A percentile compares a stretch with the other conserved stretches of the same genome.
These are phyloP conservation scores for Iris pallida DNA, from an alignment of 116 monocot genomes.

Conservation along the genomic window DNA sequence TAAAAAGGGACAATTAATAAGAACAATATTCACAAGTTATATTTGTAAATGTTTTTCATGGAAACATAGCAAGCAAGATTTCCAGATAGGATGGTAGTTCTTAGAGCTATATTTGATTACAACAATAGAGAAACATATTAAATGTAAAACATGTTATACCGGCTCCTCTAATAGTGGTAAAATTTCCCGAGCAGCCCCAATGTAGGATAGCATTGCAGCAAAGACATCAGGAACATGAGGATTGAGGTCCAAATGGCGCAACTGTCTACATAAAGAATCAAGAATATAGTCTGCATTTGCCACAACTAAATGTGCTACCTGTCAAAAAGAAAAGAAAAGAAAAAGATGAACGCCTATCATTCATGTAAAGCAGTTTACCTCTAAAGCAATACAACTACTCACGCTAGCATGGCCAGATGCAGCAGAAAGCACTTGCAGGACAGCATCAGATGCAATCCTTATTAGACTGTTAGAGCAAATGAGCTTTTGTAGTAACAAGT, in stretches of 20 bases:
- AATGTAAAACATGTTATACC: slow-evolving; percentile 36
- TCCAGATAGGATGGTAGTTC: no score
- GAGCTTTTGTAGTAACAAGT: slow-evolving; percentile 76
- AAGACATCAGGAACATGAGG: slow-evolving; percentile 77
- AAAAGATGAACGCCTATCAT: not conserved
- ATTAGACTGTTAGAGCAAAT: slow-evolving; percentile 76
- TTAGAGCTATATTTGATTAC: not conserved
- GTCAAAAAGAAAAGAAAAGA: not conserved
- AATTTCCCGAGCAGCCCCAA: slow-evolving; percentile 87
- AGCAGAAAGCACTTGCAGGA: slow-evolving; percentile 52
- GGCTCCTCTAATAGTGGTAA: slow-evolving; percentile 90
- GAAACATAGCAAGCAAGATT: no score
- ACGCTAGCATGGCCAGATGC: slow-evolving; percentile 55
- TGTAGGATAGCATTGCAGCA: slow-evolving; percentile 85
- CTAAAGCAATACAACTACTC: slow-evolving; percentile 20
- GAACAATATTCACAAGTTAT: no score
- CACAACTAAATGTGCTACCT: slow-evolving; percentile 87
- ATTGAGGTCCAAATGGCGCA: slow-evolving; percentile 88
- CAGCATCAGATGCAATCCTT: slow-evolving; percentile 63
- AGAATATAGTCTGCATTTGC: slow-evolving; percentile 94
- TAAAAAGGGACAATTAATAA: no score
- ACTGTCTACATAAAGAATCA: slow-evolving; percentile 79
- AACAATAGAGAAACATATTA: not conserved
- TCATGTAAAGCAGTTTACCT: not conserved
- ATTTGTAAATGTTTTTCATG: no score